A percentile compares a stretch with the other conserved stretches of the same genome.
Conservation (phyloP, 1,284 basidiomycete genomes). For the Moniliophthora roreri region DNA sequence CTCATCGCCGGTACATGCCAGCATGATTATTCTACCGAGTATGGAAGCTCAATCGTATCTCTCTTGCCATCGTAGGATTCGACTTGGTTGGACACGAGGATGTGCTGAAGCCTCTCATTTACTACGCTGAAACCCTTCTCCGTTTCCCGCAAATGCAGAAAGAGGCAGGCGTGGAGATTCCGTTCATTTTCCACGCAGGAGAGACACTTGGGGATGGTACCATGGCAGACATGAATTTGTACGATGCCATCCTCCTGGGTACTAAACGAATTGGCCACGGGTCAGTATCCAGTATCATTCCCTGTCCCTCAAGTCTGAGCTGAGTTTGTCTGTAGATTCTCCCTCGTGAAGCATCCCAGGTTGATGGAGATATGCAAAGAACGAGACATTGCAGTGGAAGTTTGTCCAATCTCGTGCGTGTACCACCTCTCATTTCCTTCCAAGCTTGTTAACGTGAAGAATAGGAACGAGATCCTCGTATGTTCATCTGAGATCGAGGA, state of each 20-base stretch:
- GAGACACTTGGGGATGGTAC: conserved; percentile 77
- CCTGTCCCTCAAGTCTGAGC: conserved; percentile 6
- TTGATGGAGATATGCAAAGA: conserved; percentile 68
- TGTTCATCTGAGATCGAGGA: conserved; percentile 8
- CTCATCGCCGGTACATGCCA: conserved; percentile 58
- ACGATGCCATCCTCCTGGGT: conserved; percentile 75
- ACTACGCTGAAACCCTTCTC: conserved; percentile 65
- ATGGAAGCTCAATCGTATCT: conserved; percentile 4
- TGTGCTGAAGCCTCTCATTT: conserved; percentile 54
- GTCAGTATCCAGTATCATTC: conserved; percentile 31
- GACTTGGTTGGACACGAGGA: conserved; percentile 83
- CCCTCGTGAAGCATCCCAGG: conserved; percentile 71
- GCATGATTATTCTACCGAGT: not conserved
- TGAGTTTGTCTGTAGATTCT: conserved; percentile 45
- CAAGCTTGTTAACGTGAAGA: conserved; percentile 7
- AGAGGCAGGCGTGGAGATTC: conserved; percentile 63
- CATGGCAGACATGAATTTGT: conserved; percentile 70
- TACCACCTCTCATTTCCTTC: not conserved
- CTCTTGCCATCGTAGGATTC: conserved; percentile 68
- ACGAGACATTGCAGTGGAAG: conserved; percentile 63
- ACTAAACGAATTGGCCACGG: conserved; percentile 82
- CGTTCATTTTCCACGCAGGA: conserved; percentile 80
- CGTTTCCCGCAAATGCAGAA: conserved; percentile 58
- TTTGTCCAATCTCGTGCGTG: conserved; percentile 71
- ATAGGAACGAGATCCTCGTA: conserved; percentile 70